phyloP scores from a whole-genome alignment of 2,329 filamentous ascomycete species.

The Botrytis fragariae region DNA sequence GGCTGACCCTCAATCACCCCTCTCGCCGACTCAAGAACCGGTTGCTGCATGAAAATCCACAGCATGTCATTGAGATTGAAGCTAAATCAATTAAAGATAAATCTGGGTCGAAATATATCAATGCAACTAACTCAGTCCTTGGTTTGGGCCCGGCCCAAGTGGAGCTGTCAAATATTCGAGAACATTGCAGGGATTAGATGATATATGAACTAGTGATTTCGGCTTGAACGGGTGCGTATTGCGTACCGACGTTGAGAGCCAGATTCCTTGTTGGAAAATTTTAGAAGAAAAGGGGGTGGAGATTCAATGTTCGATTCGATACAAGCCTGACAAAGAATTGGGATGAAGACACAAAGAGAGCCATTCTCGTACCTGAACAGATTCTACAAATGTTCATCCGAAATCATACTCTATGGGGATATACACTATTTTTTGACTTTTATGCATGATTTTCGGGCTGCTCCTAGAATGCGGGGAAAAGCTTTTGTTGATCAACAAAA shows the following conservation, averaged over 20 bases:
- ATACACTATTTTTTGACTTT: not conserved
- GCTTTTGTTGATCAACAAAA: not conserved
- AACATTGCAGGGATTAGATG: not conserved
- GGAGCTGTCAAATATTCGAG: constrained; percentile 9
- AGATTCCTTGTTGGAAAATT: not conserved
- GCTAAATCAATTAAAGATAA: not conserved
- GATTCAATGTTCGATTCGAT: not conserved
- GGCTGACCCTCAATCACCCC: not conserved
- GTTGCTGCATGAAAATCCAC: not conserved
- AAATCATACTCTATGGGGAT: not conserved
- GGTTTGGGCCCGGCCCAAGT: not conserved
- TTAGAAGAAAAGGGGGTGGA: constrained; percentile 7
- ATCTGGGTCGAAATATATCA: not conserved
- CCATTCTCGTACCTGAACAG: not conserved
- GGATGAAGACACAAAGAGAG: not conserved
- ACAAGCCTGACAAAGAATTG: not conserved
- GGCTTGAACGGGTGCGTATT: not conserved
- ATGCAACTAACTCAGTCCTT: not conserved
- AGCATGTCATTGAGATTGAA: not conserved
- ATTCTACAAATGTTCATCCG: not conserved
- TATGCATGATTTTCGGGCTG: not conserved
- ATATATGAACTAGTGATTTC: constrained; percentile 12
- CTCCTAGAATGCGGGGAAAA: not conserved
- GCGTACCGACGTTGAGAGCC: not conserved
- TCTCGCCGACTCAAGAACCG: not conserved